phyloP scores from a whole-genome alignment of 2,329 filamentous ascomycete genomes.

The Colletotrichum sp. region DNA sequence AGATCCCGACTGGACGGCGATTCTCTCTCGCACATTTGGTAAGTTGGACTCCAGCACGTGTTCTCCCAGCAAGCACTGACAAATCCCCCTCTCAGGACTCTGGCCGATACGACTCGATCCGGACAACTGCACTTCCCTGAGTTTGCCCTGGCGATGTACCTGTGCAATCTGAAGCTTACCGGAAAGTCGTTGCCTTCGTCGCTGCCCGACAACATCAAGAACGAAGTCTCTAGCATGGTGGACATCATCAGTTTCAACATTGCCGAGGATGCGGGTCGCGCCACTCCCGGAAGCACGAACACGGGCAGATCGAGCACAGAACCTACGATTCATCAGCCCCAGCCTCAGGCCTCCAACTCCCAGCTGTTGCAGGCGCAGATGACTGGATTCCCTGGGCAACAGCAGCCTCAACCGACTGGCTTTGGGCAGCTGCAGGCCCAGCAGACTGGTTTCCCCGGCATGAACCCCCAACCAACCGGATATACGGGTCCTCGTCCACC shows the following conservation, averaged over 20 bases:
- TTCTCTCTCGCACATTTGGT: conserved; percentile 93
- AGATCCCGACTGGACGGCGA: conserved; percentile 88
- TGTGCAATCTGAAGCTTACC: conserved; percentile 92
- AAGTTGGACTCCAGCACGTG: conserved; percentile 33
- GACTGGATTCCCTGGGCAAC: conserved; percentile 68
- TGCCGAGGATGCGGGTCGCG: conserved; percentile 68
- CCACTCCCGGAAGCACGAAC: conserved; percentile 65
- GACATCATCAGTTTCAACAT: conserved; percentile 98
- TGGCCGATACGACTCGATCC: conserved; percentile 94
- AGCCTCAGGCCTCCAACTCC: conserved; percentile 76
- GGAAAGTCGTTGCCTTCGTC: conserved; percentile 78
- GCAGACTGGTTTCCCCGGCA: conserved; percentile 72
- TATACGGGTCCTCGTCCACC: conserved; percentile 81
- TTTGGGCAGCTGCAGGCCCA: conserved; percentile 71
- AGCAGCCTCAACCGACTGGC: conserved; percentile 42
- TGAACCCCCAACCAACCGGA: conserved; percentile 70
- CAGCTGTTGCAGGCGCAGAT: conserved; percentile 70
- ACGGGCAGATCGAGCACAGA: conserved; percentile 57
- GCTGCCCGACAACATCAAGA: conserved; percentile 86
- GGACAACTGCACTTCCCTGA: conserved; percentile 97
- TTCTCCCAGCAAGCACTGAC: conserved; percentile 57
- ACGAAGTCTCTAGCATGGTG: conserved; percentile 99
- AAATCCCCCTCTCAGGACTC: conserved; percentile 62
- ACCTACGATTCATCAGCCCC: conserved; percentile 69
- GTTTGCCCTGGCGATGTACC: conserved; percentile 97